These are phyloP conservation scores for Antitrichia curtipendula DNA, from an alignment of 225 moss, liverwort and hornwort genomes.

Conservation along the genomic window DNA sequence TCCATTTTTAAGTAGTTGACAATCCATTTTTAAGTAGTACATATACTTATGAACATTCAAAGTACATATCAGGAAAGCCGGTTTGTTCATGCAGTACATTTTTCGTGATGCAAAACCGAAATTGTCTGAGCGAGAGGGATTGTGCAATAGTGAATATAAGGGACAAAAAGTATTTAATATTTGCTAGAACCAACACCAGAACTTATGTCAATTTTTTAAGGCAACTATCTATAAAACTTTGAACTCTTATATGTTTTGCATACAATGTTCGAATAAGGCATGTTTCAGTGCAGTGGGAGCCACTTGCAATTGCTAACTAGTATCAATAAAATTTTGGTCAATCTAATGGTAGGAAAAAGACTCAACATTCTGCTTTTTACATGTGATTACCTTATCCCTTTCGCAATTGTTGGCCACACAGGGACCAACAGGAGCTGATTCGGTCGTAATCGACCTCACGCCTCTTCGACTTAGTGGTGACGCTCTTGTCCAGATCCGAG, in stretches of 20 bases:
- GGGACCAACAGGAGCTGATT: constrained; percentile 34
- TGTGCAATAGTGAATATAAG: no score
- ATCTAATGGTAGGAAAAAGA: neutral
- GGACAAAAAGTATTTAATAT: neutral
- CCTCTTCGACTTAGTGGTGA: constrained; percentile 32
- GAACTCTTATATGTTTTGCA: neutral
- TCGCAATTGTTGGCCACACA: neutral
- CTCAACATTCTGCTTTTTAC: neutral
- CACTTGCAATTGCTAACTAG: neutral
- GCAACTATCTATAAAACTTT: neutral
- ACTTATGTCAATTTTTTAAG: neutral
- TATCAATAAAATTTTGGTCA: neutral
- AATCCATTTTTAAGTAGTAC: no score
- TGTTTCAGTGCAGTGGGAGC: no score
- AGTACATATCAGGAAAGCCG: neutral
- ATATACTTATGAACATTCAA: neutral
- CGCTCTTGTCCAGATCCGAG: constrained; percentile 1
- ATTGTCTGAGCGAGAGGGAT: neutral
- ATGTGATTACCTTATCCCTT: neutral
- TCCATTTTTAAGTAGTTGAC: neutral
- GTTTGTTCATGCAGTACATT: neutral
- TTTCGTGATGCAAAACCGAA: neutral
- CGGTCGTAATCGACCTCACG: constrained; percentile 31
- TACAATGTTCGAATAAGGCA: neutral
- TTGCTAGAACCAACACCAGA: neutral